Evolutionary conservation across 306 rosid genomes (phyloP).

Genomic region (Cotoneaster glaucophyllus): DNA sequence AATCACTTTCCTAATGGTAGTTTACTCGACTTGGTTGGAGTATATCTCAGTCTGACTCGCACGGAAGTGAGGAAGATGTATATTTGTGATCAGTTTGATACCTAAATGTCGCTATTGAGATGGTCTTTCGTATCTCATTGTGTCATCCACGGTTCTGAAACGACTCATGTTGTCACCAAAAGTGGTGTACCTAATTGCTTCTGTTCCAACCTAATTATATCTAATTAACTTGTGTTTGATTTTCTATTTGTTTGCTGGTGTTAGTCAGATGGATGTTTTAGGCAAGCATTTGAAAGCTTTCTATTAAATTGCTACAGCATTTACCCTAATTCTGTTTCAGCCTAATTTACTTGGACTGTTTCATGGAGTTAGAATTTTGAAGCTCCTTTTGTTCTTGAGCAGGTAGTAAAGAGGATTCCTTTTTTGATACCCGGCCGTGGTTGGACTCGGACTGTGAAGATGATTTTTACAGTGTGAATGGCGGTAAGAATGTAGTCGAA

Average conservation of each 20-base stretch:
- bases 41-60: no score
- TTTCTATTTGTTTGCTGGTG: neutral
- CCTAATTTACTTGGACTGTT: neutral
- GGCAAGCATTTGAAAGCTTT: neutral
- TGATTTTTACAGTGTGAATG: conserved; percentile 86
- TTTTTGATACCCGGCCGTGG: conserved; percentile 80
- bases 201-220: neutral
- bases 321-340: neutral
- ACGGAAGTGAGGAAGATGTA: neutral
- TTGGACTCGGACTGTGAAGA: conserved; percentile 89
- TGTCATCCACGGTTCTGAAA: neutral
- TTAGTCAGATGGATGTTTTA: neutral
- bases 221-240: neutral
- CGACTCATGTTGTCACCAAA: neutral
- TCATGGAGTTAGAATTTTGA: neutral
- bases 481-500: conserved; percentile 57
- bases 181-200: neutral
- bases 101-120: no score
- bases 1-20: no score
- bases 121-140: neutral
- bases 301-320: no score
- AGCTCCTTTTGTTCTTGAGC: conserved; percentile 10
- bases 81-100: no score
- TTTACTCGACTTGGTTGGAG: no score
- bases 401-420: conserved; percentile 81